phyloP scores from a whole-genome alignment of 495 filamentous ascomycete species.

The Immersiella caudata region DNA sequence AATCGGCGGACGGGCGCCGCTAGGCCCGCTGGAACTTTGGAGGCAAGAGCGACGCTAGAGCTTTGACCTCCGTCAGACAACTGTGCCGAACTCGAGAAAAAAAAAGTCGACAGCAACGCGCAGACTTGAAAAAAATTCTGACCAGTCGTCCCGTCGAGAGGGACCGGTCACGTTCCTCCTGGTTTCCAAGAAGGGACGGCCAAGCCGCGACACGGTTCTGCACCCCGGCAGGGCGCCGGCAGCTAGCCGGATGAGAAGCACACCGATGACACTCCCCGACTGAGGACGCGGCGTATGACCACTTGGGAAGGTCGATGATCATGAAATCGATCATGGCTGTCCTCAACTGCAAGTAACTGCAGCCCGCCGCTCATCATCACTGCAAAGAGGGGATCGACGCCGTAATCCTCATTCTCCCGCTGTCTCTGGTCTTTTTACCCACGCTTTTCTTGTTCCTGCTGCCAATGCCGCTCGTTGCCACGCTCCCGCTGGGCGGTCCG shows the following conservation, averaged over 20 bases:
- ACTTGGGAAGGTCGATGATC: background rate
- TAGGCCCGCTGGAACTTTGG: constrained; percentile 8
- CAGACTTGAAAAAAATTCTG: constrained; percentile 7
- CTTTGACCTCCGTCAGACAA: constrained; percentile 20
- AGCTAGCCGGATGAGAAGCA: background rate
- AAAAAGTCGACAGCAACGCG: constrained; percentile 7
- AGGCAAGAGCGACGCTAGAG: constrained; percentile 12
- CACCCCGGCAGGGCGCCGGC: background rate
- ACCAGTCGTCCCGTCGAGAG: constrained; percentile 12
- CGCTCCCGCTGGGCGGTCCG: constrained; percentile 12
- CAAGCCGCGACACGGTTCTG: background rate
- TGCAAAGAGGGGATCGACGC: constrained; percentile 5
- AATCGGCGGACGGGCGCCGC: constrained; percentile 1
- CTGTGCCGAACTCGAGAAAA: background rate
- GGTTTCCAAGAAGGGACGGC: background rate
- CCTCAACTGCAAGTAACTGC: background rate
- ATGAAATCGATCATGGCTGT: background rate
- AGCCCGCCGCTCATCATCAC: background rate
- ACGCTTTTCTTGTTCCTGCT: background rate
- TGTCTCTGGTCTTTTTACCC: constrained; percentile 10
- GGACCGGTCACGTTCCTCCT: constrained; percentile 15
- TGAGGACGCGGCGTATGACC: background rate
- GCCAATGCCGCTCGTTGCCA: background rate
- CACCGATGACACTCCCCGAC: background rate
- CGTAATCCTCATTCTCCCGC: background rate